These are phyloP conservation scores for Globisporangium parvum DNA, from an alignment of 352 stramenopile species.

Conservation along the genomic window DNA sequence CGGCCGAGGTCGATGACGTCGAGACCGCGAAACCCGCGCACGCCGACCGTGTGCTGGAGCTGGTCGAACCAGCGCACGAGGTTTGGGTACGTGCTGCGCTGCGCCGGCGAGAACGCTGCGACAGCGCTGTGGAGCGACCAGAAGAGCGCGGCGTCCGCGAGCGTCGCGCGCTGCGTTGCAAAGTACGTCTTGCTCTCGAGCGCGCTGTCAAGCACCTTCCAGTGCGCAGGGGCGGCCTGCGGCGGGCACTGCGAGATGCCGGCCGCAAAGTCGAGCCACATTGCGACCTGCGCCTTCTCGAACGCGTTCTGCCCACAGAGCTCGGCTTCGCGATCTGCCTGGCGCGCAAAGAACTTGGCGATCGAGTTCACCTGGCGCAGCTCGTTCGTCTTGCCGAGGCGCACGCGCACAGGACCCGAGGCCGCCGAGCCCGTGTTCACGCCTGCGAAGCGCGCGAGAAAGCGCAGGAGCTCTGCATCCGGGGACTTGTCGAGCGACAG, in stretches of 20 bases:
- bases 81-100: conserved; percentile 46
- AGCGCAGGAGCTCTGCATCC: conserved; percentile 71
- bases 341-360: conserved; percentile 68
- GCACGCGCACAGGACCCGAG: conserved; percentile 66
- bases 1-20: conserved; percentile 49
- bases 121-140: conserved; percentile 49
- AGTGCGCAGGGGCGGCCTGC: conserved; percentile 36
- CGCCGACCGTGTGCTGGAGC: conserved; percentile 77
- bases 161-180: conserved; percentile 59
- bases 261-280: conserved; percentile 70
- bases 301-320: conserved; percentile 50
- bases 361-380: conserved; percentile 71
- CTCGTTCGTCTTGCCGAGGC: conserved; percentile 63
- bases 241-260: conserved; percentile 37
- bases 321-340: conserved; percentile 67
- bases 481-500: conserved; percentile 75
- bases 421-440: conserved; percentile 66
- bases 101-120: conserved; percentile 22
- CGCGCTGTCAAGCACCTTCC: conserved; percentile 50
- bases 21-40: conserved; percentile 73
- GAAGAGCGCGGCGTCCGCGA: conserved; percentile 76
- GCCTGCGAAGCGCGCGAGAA: conserved; percentile 77
- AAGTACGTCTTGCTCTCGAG: conserved; percentile 64
- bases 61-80: conserved; percentile 84
- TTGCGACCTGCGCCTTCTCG: conserved; percentile 66